Base-by-base conservation (phyloP, 148 eudicot species). In the Silene conica region DNA sequence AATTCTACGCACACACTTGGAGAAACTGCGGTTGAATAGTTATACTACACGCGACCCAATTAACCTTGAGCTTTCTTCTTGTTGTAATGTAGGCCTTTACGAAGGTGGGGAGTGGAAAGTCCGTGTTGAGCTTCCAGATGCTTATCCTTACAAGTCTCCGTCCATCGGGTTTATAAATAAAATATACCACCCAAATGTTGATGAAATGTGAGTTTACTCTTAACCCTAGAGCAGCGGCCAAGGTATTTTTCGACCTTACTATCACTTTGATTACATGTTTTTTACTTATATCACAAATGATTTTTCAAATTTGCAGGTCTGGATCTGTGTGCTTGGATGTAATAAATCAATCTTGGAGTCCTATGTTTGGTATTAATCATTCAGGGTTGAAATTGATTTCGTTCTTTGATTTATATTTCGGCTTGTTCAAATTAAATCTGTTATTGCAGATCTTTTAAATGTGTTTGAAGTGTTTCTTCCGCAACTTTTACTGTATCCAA, bases 311-410 rank as follows among this genome's bases (percentile, higher is more conserved):
- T 10, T 68, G 74, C 91, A 91, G 97, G 89, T 91, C 97, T 57
- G 97, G 97, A 63, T 89, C 97, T 11, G 91, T 91, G 23, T 91
- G 97, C 83, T 91, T 91, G 90, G 97, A 91, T 76, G 97, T 91
- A n/a, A 91, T 91, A 43, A 91, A 91, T 75, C 97, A 91, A 73
- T 84, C 97, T 10, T 91, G 97, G 97, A 91, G 97, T 82, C 97
- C 97, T 56, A 91, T 91, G 97, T 91, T 89, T 75, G 97, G 97
- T 89, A 88, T 83, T 77, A 28, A 67, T 18, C 62, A 14, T 66
- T 9, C 54, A 25, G 20, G 3, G 38, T 52, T 61, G 16, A 41
- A 12, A 62, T 45, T 46, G 28, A 26, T 20, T 59, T 38, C 41
- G 6, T 46, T 45, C 50, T 28, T 46, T 19, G 62, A 16, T 75